phyloP scores from a whole-genome alignment of 805 yeast species.

The Starmerella floris region DNA sequence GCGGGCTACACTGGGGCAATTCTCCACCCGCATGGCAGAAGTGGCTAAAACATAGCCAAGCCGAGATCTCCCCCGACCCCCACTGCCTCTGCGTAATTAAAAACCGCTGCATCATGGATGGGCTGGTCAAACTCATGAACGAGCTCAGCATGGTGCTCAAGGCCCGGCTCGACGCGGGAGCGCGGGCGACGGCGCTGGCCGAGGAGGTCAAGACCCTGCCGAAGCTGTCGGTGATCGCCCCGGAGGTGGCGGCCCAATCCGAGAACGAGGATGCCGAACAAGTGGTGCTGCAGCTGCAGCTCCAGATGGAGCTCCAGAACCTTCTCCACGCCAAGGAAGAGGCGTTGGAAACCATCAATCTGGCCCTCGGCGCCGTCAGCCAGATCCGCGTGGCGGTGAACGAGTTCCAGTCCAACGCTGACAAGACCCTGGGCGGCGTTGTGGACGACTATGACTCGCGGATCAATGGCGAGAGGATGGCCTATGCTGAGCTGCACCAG shows the following conservation, averaged over 20 bases:
- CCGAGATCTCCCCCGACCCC: too few relatives aligned
- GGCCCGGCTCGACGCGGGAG: constrained; percentile 20
- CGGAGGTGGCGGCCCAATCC: neutral
- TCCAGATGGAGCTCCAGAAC: constrained; percentile 17
- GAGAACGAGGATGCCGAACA: neutral
- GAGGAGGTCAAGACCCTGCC: constrained; percentile 16
- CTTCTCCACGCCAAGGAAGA: constrained; percentile 16
- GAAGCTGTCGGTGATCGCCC: constrained; percentile 12
- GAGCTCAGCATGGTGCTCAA: constrained; percentile 22
- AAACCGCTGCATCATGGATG: constrained; percentile 13
- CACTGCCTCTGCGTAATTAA: too few relatives aligned
- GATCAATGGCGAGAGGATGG: constrained; percentile 7
- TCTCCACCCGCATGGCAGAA: too few relatives aligned
- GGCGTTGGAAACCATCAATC: constrained; percentile 16
- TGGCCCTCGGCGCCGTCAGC: constrained; percentile 9
- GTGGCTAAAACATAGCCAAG: too few relatives aligned
- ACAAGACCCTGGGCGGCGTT: constrained; percentile 2
- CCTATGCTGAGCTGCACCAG: constrained; percentile 10
- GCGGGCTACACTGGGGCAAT: too few relatives aligned
- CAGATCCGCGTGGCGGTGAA: constrained; percentile 13
- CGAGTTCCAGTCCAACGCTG: constrained; percentile 8
- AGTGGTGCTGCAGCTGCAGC: constrained; percentile 4
- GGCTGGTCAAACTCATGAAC: constrained; percentile 22
- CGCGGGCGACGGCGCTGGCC: constrained; percentile 18
- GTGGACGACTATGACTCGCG: constrained; percentile 12